Conservation (phyloP, 495 filamentous ascomycete genomes). For the Talaromyces proteolyticus region DNA sequence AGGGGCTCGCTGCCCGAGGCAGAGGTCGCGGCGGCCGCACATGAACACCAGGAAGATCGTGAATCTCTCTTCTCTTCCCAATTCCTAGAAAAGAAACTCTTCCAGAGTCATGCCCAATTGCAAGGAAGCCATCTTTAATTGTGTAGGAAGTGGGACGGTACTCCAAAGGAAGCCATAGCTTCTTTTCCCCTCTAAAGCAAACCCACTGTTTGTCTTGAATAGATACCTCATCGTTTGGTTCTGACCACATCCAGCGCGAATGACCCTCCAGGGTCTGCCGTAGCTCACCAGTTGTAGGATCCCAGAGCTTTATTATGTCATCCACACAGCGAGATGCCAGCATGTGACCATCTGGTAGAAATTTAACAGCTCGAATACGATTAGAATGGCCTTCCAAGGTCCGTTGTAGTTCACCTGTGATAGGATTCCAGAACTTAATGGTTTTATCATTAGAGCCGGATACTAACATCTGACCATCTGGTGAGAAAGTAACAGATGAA, state of each 20-base stretch:
- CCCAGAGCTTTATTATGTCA: constrained; percentile 16
- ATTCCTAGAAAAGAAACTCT: background rate
- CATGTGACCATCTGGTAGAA: constrained; percentile 12
- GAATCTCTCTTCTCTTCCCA: too few species aligned
- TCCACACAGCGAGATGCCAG: constrained; percentile 9
- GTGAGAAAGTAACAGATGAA: constrained; percentile 23
- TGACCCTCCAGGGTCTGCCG: constrained; percentile 1
- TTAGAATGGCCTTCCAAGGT: constrained; percentile 9
- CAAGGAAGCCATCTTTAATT: background rate
- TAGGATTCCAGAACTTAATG: constrained; percentile 17
- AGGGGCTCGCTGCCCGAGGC: too few species aligned
- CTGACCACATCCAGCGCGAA: constrained; percentile 8
- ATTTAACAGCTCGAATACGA: constrained; percentile 5
- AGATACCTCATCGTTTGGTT: background rate
- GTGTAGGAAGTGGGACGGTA: constrained; percentile 8
- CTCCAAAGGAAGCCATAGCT: constrained; percentile 17
- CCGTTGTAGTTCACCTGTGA: background rate
- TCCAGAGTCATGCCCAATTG: background rate
- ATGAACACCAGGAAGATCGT: too few species aligned
- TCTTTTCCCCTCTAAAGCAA: constrained; percentile 11
- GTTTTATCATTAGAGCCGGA: constrained; percentile 23
- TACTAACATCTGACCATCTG: constrained; percentile 22
- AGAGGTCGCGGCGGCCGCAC: too few species aligned
- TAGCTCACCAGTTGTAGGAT: constrained; percentile 6
- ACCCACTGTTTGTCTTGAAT: constrained; percentile 13